These are phyloP conservation scores for Fusarium sacchari DNA, from an alignment of 2,329 filamentous ascomycete species.

Conservation along the genomic window DNA sequence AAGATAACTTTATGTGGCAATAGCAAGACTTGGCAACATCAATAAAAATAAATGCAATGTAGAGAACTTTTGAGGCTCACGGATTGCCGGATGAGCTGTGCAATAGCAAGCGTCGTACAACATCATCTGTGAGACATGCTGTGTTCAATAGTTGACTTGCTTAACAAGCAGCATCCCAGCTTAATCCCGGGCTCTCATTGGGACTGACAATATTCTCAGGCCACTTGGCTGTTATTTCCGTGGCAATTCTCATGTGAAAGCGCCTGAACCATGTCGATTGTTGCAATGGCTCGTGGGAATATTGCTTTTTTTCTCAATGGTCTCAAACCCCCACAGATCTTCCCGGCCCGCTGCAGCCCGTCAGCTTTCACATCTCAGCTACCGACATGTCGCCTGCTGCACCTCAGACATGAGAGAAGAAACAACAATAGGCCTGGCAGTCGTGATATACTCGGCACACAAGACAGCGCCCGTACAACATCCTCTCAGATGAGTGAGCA, in stretches of 20 bases:
- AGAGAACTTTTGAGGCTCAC: constrained; percentile 15
- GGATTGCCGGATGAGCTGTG: constrained; percentile 8
- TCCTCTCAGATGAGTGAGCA: constrained; percentile 4
- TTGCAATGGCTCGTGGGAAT: neutral
- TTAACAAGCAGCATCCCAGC: constrained; percentile 9
- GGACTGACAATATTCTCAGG: neutral
- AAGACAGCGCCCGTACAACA: constrained; percentile 1
- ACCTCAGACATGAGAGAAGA: constrained; percentile 10
- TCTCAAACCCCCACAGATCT: constrained; percentile 35
- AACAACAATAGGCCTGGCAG: neutral
- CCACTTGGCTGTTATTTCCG: neutral
- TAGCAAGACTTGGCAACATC: neutral
- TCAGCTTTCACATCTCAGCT: constrained; percentile 31
- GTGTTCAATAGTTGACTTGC: constrained; percentile 17
- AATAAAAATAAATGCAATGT: neutral
- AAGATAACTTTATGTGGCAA: neutral
- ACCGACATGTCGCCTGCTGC: constrained; percentile 20
- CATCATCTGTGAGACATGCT: constrained; percentile 35
- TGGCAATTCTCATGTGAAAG: neutral
- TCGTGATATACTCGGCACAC: neutral
- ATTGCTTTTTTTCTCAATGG: constrained; percentile 21
- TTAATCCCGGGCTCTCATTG: neutral
- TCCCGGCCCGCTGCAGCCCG: constrained; percentile 31
- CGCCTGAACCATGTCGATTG: neutral
- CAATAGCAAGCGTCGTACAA: constrained; percentile 2